Conservation (phyloP, 345 rosid species). For the Fremontodendron californicum region DNA sequence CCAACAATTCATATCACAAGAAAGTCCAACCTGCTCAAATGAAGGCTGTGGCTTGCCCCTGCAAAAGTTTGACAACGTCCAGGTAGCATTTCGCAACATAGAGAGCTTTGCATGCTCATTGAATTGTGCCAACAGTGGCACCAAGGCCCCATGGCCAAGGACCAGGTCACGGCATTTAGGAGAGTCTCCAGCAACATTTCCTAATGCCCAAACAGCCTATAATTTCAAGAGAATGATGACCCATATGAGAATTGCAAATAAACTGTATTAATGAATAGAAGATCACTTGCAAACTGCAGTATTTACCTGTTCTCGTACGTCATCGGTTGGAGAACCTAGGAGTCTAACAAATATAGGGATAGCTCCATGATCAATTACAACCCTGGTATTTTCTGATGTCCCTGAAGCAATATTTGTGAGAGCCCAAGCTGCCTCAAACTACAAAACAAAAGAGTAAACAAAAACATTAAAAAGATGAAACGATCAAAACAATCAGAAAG, state of each 20-base stretch:
- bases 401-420: constrained; percentile 85
- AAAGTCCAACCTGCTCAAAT: constrained; percentile 53
- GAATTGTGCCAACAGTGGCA: constrained; percentile 58
- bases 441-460: background rate
- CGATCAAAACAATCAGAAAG: background rate
- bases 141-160: constrained; percentile 49
- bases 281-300: background rate
- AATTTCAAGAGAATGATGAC: constrained; percentile 6
- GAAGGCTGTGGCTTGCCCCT: constrained; percentile 71
- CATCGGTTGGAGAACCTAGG: constrained; percentile 55
- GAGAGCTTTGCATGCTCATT: constrained; percentile 64
- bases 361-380: constrained; percentile 71
- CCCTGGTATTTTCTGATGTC: constrained; percentile 70
- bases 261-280: background rate
- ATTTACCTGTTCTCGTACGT: constrained; percentile 78
- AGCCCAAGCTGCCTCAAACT: constrained; percentile 94
- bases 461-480: background rate
- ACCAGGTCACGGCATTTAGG: constrained; percentile 71
- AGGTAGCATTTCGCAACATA: constrained; percentile 72
- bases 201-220: constrained; percentile 82
- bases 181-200: constrained; percentile 86
- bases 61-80: constrained; percentile 79
- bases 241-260: background rate
- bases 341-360: constrained; percentile 63
- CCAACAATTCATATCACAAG: background rate